Evolutionary conservation across 2,329 filamentous ascomycete genomes (phyloP).

Genomic region (Apiospora hydei): DNA sequence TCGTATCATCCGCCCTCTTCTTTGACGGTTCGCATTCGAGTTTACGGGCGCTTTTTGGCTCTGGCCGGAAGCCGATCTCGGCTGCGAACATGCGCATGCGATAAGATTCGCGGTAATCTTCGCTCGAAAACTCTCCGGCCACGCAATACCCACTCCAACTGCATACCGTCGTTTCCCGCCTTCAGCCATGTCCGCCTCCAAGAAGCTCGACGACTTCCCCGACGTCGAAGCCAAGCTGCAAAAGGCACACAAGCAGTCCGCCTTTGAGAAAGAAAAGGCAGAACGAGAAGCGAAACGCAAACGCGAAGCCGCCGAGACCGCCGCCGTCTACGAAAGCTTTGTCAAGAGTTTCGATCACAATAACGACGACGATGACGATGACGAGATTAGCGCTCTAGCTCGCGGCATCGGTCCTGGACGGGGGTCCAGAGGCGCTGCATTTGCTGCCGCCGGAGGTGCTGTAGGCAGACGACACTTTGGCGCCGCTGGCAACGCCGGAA

Average conservation of each 20-base stretch:
- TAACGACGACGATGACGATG: constrained; percentile 54
- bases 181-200: constrained; percentile 51
- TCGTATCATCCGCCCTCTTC: too few relatives aligned
- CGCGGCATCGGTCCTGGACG: constrained; percentile 39
- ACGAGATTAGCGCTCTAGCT: constrained; percentile 30
- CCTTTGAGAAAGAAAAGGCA: constrained; percentile 87
- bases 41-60: constrained; percentile 13
- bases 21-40: neutral
- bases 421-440: constrained; percentile 40
- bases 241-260: constrained; percentile 81
- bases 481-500: constrained; percentile 54
- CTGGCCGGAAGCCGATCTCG: neutral
- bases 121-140: neutral
- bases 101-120: neutral
- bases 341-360: constrained; percentile 79
- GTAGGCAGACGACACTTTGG: constrained; percentile 70
- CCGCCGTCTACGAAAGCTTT: constrained; percentile 86
- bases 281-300: constrained; percentile 88
- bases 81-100: constrained; percentile 16
- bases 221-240: constrained; percentile 79
- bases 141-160: constrained; percentile 5
- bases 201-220: constrained; percentile 66
- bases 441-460: constrained; percentile 29
- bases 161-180: constrained; percentile 28
- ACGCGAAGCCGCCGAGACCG: constrained; percentile 85